Percentiles rank a stretch among this genome's conserved stretches.
Conservation (phyloP, 768 basidiomycete genomes). For the Asterophora lycoperdoides region DNA sequence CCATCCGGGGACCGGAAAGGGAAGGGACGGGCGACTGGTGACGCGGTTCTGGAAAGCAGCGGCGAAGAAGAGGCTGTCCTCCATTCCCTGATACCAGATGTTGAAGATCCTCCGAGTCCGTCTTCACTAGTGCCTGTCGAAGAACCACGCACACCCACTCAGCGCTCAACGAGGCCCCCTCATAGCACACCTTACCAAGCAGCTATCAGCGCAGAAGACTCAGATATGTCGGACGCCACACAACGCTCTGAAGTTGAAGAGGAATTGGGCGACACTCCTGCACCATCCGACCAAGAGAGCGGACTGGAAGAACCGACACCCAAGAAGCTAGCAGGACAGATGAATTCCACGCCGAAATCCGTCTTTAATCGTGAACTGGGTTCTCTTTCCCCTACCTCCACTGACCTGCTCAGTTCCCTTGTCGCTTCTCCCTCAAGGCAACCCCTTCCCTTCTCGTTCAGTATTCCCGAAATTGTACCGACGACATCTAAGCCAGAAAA, state of each 20-base stretch:
- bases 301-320: neutral
- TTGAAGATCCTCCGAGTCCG: neutral
- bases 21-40: neutral
- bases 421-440: constrained; percentile 20
- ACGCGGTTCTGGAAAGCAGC: neutral
- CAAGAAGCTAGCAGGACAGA: neutral
- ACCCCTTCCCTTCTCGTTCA: neutral
- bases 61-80: constrained; percentile 7
- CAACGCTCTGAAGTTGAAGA: neutral
- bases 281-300: neutral
- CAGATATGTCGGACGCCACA: neutral
- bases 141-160: neutral
- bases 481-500: neutral
- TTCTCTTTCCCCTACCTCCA: constrained; percentile 60
- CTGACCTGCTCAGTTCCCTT: constrained; percentile 35
- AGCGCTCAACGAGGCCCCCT: neutral
- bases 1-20: neutral
- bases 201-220: neutral
- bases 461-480: neutral
- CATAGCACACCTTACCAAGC: neutral
- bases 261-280: neutral
- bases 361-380: constrained; percentile 39
- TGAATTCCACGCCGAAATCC: constrained; percentile 7
- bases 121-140: neutral
- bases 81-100: neutral